Evolutionary conservation across 2,329 filamentous ascomycete species (phyloP), one percentile per base, ranked within the genome.

Genomic region (Ustulina deusta): DNA sequence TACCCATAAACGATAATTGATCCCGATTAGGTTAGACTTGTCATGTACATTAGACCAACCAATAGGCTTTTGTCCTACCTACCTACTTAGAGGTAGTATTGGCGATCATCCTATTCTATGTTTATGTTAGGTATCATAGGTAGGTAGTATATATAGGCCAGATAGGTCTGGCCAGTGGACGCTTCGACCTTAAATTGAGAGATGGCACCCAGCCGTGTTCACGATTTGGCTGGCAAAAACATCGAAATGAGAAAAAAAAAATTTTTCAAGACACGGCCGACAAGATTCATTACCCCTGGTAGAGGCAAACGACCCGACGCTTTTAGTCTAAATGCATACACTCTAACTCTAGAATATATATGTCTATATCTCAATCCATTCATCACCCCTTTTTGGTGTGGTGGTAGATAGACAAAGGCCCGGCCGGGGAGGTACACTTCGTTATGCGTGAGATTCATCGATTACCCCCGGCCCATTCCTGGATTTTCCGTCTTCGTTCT

Each of bases 401-500:
- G 6, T 17, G 3, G 17, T 11, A 5, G 4, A 17, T 15, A 55
- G 20, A 25, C 13, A 38, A n/a, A n/a, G n/a, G n/a, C n/a, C n/a
- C 25, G 11, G 22, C 32, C 15, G 11, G 32, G 32, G 10, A 5
- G 10, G 6, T 40, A 56, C 20, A 29, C 5, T 17, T 17, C 10
- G 25, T 42, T 13, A 2, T 40, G 2, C 29, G 6, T 7, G 29
- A n/a, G 20, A n/a, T 52, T 54, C 22, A 59, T 7, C 46, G 63
- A 25, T 61, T 64, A 17, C 80, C 81, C 56, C 80, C 73, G 56
- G 81, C 78, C 83, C 84, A 85, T 69, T 81, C 81, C 75, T 83
- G 78, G 70, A 88, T 76, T 76, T 83, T 81, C 74, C 79, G 79
- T 70, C 80, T 81, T 71, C 83, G 80, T 78, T 85, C 86, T 73